Evolutionary conservation across 345 rosid genomes (phyloP), one percentile per base, ranked within the genome.

Genomic region (Eucalyptus polyanthemos): DNA sequence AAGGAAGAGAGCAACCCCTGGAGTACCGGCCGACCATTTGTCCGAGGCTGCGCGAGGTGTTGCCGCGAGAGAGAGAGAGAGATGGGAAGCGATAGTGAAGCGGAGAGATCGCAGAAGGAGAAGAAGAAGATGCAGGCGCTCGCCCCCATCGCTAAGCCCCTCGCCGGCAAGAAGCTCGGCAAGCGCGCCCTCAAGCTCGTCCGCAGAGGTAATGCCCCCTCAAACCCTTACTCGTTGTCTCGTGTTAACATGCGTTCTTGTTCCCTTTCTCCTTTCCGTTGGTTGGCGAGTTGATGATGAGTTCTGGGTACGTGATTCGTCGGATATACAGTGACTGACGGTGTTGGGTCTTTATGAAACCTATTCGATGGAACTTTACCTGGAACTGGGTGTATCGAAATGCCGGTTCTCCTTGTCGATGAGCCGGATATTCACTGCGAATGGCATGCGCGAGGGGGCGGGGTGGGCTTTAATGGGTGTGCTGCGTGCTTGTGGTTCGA

Each of bases 101-200:
- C 97, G 93, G 99, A 97, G 89, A 97, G 97, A 92, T 93, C 95
- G 69, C 98, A 95, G 93, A 94, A 91, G 91, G 95, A 94, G 93
- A 93, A 88, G 94, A 97, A 92, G 93, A 95, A 93, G 90, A 67
- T 94, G 11, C 11, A 92, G n/a, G 92, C 95, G 88, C 88, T 97
- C 34, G 94, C 99, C 4, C 99, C 99, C 58, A 97, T 97, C 3
- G 98, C 99, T 54, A 97, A 96, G 90, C 99, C 99, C 17, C 95
- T 96, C 10, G 99, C 98, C 14, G 99, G 99, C 3, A 97, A 97
- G 93, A 97, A 96, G 91, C 98, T 97, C 86, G 93, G 92, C 93
- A 97, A 97, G 90, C 93, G 89, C 86, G 95, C 99, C 22, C 95
- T 97, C 93, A 97, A 97, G 94, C 97, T 97, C 83, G 96, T 97